phyloP scores from a whole-genome alignment of 108 stramenopile genomes.

The Seminavis robusta region DNA sequence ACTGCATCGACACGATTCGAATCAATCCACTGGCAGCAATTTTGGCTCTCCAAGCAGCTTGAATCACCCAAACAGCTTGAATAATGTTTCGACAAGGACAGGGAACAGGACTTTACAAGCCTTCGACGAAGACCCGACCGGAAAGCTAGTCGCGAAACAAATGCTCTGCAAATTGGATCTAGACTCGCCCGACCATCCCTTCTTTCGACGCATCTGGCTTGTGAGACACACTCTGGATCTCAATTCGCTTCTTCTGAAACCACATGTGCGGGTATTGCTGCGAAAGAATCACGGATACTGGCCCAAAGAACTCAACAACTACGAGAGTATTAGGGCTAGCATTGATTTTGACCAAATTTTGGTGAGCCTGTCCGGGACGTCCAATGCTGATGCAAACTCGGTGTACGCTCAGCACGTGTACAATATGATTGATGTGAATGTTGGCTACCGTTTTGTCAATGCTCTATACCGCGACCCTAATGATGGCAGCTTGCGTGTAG shows the following conservation, averaged over 20 bases:
- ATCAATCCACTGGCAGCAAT: neutral
- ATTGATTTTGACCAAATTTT: conserved; percentile 69
- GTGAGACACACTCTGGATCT: conserved; percentile 61
- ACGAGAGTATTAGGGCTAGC: conserved; percentile 41
- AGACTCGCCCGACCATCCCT: conserved; percentile 63
- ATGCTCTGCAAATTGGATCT: conserved; percentile 54
- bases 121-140: conserved; percentile 21
- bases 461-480: conserved; percentile 21
- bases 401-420: conserved; percentile 75
- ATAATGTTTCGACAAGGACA: no score
- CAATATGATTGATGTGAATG: conserved; percentile 40
- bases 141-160: conserved; percentile 30
- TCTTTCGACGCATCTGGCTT: conserved; percentile 69
- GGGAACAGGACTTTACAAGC: neutral
- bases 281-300: conserved; percentile 50
- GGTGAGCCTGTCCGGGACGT: conserved; percentile 59
- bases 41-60: neutral
- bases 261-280: conserved; percentile 35
- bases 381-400: conserved; percentile 53
- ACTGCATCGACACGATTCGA: neutral
- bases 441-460: conserved; percentile 65
- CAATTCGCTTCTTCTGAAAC: conserved; percentile 54
- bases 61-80: no score
- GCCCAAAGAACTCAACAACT: conserved; percentile 60
- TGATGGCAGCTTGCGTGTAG: conserved; percentile 49